Conservation (phyloP, 805 yeast genomes). For the Yarrowia sp. region DNA sequence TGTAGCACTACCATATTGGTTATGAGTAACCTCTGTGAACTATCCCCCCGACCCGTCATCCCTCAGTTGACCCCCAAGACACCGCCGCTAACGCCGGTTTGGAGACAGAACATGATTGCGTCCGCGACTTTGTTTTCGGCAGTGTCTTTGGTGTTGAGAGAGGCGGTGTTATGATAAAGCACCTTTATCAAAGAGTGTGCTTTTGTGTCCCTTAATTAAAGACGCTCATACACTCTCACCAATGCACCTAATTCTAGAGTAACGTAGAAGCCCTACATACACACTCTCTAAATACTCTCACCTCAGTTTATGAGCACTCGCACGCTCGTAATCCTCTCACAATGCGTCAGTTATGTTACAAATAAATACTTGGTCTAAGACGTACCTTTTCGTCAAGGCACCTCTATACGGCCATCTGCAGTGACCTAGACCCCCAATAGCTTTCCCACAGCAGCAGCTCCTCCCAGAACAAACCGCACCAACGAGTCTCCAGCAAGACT, state of each 20-base stretch:
- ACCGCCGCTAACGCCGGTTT: not conserved
- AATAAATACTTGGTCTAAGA: constrained; percentile 1
- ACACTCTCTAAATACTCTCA: no score
- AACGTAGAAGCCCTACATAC: no score
- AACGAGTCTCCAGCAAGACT: constrained; percentile 49
- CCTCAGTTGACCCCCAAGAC: not conserved
- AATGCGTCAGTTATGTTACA: constrained; percentile 26
- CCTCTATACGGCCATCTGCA: not conserved
- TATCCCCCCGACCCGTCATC: no score
- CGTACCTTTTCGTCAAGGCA: no score
- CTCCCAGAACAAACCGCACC: constrained; percentile 48
- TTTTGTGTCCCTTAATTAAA: no score
- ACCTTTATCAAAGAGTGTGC: no score
- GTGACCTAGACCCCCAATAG: constrained; percentile 42
- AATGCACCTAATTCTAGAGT: no score
- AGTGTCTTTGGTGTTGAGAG: not conserved
- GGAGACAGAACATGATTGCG: constrained; percentile 10
- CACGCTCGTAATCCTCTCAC: no score
- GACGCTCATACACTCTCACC: no score
- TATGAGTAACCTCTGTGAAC: not conserved
- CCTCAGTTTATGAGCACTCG: no score
- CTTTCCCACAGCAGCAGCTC: constrained; percentile 47
- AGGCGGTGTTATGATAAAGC: not conserved
- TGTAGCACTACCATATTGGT: not conserved
- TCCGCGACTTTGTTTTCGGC: not conserved